phyloP scores from a whole-genome alignment of 108 stramenopile genomes.

The Pseudonitzschia delicatissima region DNA sequence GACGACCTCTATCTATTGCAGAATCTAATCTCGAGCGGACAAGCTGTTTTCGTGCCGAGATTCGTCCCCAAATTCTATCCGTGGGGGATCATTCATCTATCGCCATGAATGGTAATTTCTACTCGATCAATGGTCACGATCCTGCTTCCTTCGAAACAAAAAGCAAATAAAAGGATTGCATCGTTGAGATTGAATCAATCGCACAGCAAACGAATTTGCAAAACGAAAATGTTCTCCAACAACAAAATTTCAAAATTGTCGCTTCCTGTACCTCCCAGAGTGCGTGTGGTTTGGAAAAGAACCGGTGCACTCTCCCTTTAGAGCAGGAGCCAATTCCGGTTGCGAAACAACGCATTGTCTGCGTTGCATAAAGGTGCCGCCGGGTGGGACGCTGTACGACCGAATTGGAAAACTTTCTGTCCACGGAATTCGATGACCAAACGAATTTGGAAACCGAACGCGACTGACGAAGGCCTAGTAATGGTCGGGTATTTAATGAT shows the following conservation, averaged over 20 bases:
- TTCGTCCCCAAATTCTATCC: too few relatives aligned
- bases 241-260: background rate
- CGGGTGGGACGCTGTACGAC: conserved; percentile 6
- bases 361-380: background rate
- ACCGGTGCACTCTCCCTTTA: conserved; percentile 4
- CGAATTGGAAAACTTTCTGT: conserved; percentile 8
- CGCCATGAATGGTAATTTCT: too few relatives aligned
- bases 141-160: too few relatives aligned
- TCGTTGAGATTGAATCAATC: too few relatives aligned
- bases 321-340: conserved; percentile 6
- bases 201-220: too few relatives aligned
- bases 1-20: too few relatives aligned
- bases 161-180: too few relatives aligned
- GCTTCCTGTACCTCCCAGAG: conserved; percentile 7
- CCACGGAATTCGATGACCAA: background rate
- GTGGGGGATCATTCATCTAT: too few relatives aligned
- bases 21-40: too few relatives aligned
- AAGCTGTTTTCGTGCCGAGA: too few relatives aligned
- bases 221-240: too few relatives aligned
- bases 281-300: background rate
- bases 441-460: background rate
- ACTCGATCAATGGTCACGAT: too few relatives aligned
- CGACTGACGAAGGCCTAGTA: conserved; percentile 9
- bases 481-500: background rate
- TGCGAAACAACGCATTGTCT: conserved; percentile 7